phyloP scores from a whole-genome alignment of 306 rosid genomes.

The Medicago ruthenica region DNA sequence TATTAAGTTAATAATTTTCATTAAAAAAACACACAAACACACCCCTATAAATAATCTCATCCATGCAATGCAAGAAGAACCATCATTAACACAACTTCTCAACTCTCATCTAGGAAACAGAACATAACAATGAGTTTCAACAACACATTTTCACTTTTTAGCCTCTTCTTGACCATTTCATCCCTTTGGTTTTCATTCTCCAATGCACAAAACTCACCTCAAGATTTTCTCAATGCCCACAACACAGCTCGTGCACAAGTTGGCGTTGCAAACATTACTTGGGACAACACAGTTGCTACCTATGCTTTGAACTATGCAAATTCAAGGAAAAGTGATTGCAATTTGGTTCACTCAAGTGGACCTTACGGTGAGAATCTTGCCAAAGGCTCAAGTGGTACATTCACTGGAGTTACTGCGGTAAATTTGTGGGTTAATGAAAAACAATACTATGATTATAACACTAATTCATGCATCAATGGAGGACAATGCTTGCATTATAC shows the following conservation, averaged over 20 bases:
- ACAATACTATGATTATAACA: constrained; percentile 31
- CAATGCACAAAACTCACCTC: constrained; percentile 36
- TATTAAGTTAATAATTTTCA: not conserved
- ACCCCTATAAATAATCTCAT: constrained; percentile 29
- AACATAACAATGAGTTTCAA: too few relatives aligned
- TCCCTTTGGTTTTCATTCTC: too few relatives aligned
- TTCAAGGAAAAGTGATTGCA: constrained; percentile 16
- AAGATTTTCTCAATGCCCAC: constrained; percentile 42
- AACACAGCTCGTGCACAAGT: constrained; percentile 42
- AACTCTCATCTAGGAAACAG: too few relatives aligned
- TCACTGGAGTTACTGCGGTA: constrained; percentile 35
- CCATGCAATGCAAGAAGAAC: too few relatives aligned
- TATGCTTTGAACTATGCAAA: constrained; percentile 43
- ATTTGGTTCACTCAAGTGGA: constrained; percentile 43
- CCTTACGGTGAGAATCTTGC: constrained; percentile 49
- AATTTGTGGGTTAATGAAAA: constrained; percentile 49
- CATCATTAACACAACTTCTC: too few relatives aligned
- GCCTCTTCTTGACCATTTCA: too few relatives aligned
- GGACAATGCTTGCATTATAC: constrained; percentile 48
- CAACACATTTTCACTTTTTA: too few relatives aligned
- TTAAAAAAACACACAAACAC: not conserved
- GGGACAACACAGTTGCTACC: constrained; percentile 39
- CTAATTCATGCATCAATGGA: constrained; percentile 41
- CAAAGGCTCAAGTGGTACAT: constrained; percentile 23
- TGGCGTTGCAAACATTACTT: constrained; percentile 39